phyloP scores from a whole-genome alignment of 2,329 filamentous ascomycete species.

The Chrysoporthe deuterocubensis region DNA sequence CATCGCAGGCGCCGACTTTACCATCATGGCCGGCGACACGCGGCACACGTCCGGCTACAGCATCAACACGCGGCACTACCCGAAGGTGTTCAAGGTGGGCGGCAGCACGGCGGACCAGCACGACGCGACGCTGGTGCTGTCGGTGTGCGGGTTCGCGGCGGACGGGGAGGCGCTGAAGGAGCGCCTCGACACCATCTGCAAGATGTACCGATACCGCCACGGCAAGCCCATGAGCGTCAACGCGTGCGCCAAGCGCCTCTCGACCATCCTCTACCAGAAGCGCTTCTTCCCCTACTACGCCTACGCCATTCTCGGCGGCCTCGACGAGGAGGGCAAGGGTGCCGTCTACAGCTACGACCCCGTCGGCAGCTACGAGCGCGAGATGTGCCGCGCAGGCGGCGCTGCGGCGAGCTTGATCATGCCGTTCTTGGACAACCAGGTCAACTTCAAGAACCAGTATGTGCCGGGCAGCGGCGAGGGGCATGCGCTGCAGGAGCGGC shows the following conservation, averaged over 20 bases:
- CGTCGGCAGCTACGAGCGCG: slow-evolving; percentile 95
- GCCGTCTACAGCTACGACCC: slow-evolving; percentile 98
- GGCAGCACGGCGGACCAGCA: slow-evolving; percentile 85
- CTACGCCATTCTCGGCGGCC: slow-evolving; percentile 87
- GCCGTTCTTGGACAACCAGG: slow-evolving; percentile 99
- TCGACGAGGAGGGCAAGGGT: slow-evolving; percentile 93
- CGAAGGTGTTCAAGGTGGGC: slow-evolving; percentile 97
- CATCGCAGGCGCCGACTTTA: slow-evolving; percentile 91
- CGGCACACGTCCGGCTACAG: slow-evolving; percentile 95
- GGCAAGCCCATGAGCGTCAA: slow-evolving; percentile 94
- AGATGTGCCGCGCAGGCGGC: slow-evolving; percentile 92
- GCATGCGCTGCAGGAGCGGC: slow-evolving; percentile 75
- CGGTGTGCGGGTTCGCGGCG: slow-evolving; percentile 93
- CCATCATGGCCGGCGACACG: slow-evolving; percentile 96
- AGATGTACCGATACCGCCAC: slow-evolving; percentile 99
- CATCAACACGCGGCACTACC: slow-evolving; percentile 95
- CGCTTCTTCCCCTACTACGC: slow-evolving; percentile 99
- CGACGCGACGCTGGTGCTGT: slow-evolving; percentile 85
- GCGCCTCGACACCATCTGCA: slow-evolving; percentile 90
- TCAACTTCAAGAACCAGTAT: slow-evolving; percentile 99
- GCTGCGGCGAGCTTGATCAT: slow-evolving; percentile 95
- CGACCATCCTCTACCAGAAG: slow-evolving; percentile 95
- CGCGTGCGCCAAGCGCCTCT: slow-evolving; percentile 92
- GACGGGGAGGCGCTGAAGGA: slow-evolving; percentile 94
- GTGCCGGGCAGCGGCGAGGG: slow-evolving; percentile 83